These are phyloP conservation scores for Claviceps purpurea DNA, from an alignment of 2,329 filamentous ascomycete genomes.

Conservation along the genomic window DNA sequence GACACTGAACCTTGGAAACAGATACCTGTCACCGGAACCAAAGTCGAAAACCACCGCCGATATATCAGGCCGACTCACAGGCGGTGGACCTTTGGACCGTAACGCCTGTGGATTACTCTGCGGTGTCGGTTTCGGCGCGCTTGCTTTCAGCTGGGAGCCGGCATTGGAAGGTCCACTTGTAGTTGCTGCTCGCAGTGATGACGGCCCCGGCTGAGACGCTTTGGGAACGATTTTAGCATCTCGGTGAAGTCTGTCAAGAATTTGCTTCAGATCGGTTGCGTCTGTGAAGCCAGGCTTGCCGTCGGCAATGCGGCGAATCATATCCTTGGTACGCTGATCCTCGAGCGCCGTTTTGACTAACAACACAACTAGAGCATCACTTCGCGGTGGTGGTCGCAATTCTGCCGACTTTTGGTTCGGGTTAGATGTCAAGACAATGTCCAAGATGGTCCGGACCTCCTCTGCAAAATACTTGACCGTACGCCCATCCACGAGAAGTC, in stretches of 20 bases:
- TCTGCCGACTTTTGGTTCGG: constrained; percentile 40
- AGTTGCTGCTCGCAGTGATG: constrained; percentile 14
- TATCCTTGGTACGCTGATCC: constrained; percentile 32
- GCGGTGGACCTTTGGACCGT: constrained; percentile 46
- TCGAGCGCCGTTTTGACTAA: constrained; percentile 45
- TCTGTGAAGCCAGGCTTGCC: constrained; percentile 37
- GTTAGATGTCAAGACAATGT: constrained; percentile 46
- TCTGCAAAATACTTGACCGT: constrained; percentile 48
- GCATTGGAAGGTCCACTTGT: constrained; percentile 17
- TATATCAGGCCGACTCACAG: constrained; percentile 42
- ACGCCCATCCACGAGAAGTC: constrained; percentile 39
- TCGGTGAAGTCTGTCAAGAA: constrained; percentile 34
- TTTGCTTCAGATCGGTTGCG: constrained; percentile 38
- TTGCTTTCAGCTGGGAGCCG: constrained; percentile 16
- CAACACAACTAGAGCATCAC: constrained; percentile 41
- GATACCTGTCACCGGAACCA: constrained; percentile 58
- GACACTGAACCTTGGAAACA: constrained; percentile 68
- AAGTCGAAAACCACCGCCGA: constrained; percentile 60
- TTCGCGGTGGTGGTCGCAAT: constrained; percentile 37
- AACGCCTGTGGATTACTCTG: constrained; percentile 37
- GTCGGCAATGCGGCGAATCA: constrained; percentile 41
- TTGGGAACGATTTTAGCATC: constrained; percentile 25
- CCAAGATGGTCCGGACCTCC: constrained; percentile 42
- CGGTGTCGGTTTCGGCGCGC: constrained; percentile 16
- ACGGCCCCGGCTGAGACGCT: constrained; percentile 13